Base-by-base conservation (phyloP, 768 basidiomycete genomes). In the Lactarius tabidus region DNA sequence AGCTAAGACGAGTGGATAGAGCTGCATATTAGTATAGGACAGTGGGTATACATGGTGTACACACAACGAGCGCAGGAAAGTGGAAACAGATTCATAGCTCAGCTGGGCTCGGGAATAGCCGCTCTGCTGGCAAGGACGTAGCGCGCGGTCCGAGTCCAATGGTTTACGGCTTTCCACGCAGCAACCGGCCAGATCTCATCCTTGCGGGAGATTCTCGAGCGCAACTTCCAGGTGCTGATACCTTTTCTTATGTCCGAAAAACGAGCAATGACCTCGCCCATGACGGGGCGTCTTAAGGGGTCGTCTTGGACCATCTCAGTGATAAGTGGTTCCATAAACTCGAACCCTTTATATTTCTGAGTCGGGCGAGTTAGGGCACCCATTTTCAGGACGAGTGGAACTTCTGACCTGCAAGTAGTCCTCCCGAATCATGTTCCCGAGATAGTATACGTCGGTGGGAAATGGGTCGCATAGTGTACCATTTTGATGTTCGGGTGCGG, bases 281-380 rank as follows among this genome's bases (percentile, higher is more conserved):
- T 59, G 1, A 71, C 74, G 0, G 78, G 79, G 9, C 78, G 74
- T 55, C 74, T 71, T 7, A 64, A 56, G 0, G 77, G 76, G 57
- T 79, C 74, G 0, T 72, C 66, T 59, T 77, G 75, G 1, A 74
- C 70, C 78, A 80, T 79, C 18, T 78, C 75, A 0, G 60, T 60
- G 35, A 72, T 67, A 7, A 70, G 57, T 41, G 43, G 28, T 41
- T 58, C 23, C 6, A 67, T 59, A 41, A 67, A 67, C 10, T 64
- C 52, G 5, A 67, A 53, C 2, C 65, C 65, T 7, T 64, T n/a
- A 33, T 53, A 62, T 28, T 66, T 62, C 65, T 66, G 35, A 15
- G 14, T 55, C 17, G 38, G 41, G 15, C 20, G 28, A 28, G 20
- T 60, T 36, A 60, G 60, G 35, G 39, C 58, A 59, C n/a, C 6